These are phyloP conservation scores for Talaromyces rugulosus DNA, from an alignment of 2,329 filamentous ascomycete species.

Conservation along the genomic window DNA sequence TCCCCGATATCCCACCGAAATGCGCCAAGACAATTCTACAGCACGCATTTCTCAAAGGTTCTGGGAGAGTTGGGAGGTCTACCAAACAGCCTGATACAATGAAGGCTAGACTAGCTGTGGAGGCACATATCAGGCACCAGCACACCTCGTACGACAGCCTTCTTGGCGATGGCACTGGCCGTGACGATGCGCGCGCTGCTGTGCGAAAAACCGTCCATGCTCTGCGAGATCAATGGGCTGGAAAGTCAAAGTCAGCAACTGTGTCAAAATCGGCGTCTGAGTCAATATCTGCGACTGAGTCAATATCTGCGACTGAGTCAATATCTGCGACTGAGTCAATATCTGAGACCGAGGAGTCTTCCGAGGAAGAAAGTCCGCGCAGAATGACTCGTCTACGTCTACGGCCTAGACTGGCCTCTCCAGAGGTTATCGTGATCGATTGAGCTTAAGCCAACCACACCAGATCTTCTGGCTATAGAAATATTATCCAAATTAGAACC, in stretches of 20 bases:
- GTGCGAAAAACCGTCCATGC: conserved; percentile 27
- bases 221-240: conserved; percentile 28
- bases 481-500: too few species aligned
- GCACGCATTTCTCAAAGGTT: conserved; percentile 39
- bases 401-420: background rate
- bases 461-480: too few species aligned
- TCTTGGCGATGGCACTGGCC: conserved; percentile 20
- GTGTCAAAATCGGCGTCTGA: background rate
- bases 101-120: conserved; percentile 37
- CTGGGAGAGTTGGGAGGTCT: conserved; percentile 37
- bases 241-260: background rate
- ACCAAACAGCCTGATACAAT: conserved; percentile 26
- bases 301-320: too few species aligned
- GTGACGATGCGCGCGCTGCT: conserved; percentile 26
- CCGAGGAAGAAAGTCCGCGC: background rate
- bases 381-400: background rate
- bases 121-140: conserved; percentile 41
- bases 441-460: background rate
- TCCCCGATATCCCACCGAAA: conserved; percentile 34
- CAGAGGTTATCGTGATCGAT: background rate
- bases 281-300: too few species aligned
- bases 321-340: too few species aligned
- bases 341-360: background rate
- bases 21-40: conserved; percentile 16
- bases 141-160: conserved; percentile 39